These are phyloP conservation scores for Polytrichum formosum DNA, from an alignment of 225 moss, liverwort and hornwort species.

Conservation along the genomic window DNA sequence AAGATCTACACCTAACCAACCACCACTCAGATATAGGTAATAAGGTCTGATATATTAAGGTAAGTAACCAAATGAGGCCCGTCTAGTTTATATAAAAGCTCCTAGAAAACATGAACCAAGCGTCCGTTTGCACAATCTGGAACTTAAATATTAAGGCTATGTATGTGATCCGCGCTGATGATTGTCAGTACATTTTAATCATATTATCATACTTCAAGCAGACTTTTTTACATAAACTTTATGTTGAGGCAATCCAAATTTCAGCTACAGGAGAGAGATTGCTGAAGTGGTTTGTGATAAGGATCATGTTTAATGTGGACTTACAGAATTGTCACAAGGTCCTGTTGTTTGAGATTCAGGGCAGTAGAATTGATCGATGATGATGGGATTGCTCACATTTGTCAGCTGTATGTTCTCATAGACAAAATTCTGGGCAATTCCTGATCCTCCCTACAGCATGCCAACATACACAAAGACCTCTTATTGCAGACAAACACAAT, in stretches of 20 bases:
- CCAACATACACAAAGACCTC: neutral
- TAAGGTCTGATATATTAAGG: neutral
- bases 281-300: neutral
- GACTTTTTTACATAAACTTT: too few relatives aligned
- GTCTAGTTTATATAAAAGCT: neutral
- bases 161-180: too few relatives aligned
- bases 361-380: conserved; percentile 41
- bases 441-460: conserved; percentile 27
- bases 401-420: conserved; percentile 29
- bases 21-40: too few relatives aligned
- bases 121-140: too few relatives aligned
- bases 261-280: neutral
- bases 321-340: conserved; percentile 21
- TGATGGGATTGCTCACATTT: conserved; percentile 46
- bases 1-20: too few relatives aligned
- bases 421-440: conserved; percentile 30
- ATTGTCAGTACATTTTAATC: too few relatives aligned
- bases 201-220: too few relatives aligned
- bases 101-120: neutral
- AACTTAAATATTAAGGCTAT: too few relatives aligned
- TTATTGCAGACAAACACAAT: too few relatives aligned
- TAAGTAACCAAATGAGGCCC: neutral
- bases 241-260: too few relatives aligned
- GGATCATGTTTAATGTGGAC: neutral
- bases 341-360: conserved; percentile 19